Conservation (phyloP, 331 rosid genomes). For the Erythrophleum ivorense region DNA sequence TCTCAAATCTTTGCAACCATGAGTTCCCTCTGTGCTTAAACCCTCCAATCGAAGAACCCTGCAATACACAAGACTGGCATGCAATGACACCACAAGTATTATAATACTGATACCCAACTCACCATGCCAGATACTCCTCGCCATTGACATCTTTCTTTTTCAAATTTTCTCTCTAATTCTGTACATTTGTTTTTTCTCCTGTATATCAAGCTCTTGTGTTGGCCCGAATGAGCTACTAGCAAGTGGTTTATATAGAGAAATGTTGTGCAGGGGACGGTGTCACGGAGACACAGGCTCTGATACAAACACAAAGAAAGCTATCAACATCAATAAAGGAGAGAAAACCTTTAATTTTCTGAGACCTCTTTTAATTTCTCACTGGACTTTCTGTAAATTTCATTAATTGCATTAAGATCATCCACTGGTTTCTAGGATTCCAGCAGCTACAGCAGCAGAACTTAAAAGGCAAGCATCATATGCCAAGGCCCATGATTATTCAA, state of each 20-base stretch:
- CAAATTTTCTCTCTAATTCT: neutral
- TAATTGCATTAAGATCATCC: slow-evolving; percentile 31
- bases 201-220: slow-evolving; percentile 5
- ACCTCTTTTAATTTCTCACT: neutral
- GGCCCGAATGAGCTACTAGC: neutral
- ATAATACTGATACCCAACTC: slow-evolving; percentile 48
- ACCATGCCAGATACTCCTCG: slow-evolving; percentile 39
- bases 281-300: too few relatives aligned
- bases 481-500: slow-evolving; percentile 43
- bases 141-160: slow-evolving; percentile 38
- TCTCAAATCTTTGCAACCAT: slow-evolving; percentile 32
- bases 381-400: slow-evolving; percentile 43
- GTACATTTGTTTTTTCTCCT: neutral
- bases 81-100: slow-evolving; percentile 44
- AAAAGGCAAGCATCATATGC: slow-evolving; percentile 38
- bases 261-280: slow-evolving; percentile 44
- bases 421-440: slow-evolving; percentile 39
- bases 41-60: slow-evolving; percentile 55
- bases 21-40: neutral
- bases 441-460: slow-evolving; percentile 28
- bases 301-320: too few relatives aligned
- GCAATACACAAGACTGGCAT: slow-evolving; percentile 55
- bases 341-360: too few relatives aligned
- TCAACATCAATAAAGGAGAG: too few relatives aligned
- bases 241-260: slow-evolving; percentile 35